A percentile compares a stretch with the other conserved stretches of the same genome.
Conservation (phyloP, 768 basidiomycete genomes). For the Podaxis sp. region DNA sequence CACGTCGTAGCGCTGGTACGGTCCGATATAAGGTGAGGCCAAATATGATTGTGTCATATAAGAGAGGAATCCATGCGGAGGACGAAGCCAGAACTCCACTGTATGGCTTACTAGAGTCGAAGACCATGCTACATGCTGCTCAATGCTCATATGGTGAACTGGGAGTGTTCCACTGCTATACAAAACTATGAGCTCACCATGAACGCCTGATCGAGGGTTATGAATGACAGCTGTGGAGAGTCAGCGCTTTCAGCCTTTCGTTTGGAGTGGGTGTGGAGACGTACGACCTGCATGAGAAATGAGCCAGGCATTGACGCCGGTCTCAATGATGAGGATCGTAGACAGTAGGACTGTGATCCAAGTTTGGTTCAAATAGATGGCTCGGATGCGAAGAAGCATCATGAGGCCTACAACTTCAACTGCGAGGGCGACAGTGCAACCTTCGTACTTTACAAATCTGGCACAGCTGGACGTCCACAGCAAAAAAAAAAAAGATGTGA, state of each 20-base stretch:
- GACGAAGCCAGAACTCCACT: conserved; percentile 43
- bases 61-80: conserved; percentile 50
- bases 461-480: conserved; percentile 32
- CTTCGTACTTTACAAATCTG: conserved; percentile 52
- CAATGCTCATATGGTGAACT: neutral
- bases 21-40: conserved; percentile 38
- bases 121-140: conserved; percentile 44
- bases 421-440: conserved; percentile 35
- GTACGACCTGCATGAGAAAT: conserved; percentile 49
- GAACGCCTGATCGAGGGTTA: conserved; percentile 36
- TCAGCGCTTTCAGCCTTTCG: neutral
- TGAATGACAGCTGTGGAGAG: conserved; percentile 38
- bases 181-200: conserved; percentile 23
- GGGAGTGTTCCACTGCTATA: neutral
- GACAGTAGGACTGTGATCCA: conserved; percentile 30
- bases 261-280: conserved; percentile 20
- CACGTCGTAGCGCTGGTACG: conserved; percentile 33
- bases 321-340: conserved; percentile 41
- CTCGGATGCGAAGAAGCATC: conserved; percentile 57
- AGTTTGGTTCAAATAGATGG: conserved; percentile 35
- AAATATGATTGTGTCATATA: conserved; percentile 47
- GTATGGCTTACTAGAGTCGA: conserved; percentile 25
- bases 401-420: conserved; percentile 36
- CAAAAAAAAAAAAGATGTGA: neutral
- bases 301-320: conserved; percentile 55